Base-by-base conservation (phyloP, 192 early-diverging fungal genomes). In the Funneliformis mosseae region DNA sequence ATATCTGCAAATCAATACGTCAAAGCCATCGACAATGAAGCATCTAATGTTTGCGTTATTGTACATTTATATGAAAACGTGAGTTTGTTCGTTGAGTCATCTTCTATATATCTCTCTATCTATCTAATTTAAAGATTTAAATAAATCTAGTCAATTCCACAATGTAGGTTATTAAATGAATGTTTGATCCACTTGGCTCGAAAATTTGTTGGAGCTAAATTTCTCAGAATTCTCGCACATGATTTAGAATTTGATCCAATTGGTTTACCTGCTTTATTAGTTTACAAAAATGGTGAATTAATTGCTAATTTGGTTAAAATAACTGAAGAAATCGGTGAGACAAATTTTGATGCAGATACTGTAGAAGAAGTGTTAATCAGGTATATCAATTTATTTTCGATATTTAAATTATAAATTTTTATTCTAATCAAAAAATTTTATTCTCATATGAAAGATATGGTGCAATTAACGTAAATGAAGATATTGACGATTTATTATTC, bases 171-270 rank as follows among this genome's bases (percentile, higher is more conserved):
- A 69, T 67, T 90, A n/a, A 87, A 90, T 69, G 81, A 82, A 12
- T 82, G 81, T 59, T 69, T 91, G n/a, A 76, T 80, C 27, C 77
- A 78, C 33, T 73, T 91, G 38, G 87, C 90, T 18, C 77, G 81
- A 48, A 87, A 85, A 69, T 91, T 88, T 74, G 83, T 85, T 7
- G 76, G 81, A 11, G 86, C 87, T 11, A 88, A 88, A 78, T 89
- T 91, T 71, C 81, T 91, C 28, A 80, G 88, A 27, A 83, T 89
- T 60, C 83, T 84, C 33, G 88, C 90, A 1, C 59, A 43, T 12
- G 88, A 89, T 39, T 74, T 91, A 21, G 88, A 91, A 16, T 91
- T 91, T 80, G 90, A 91, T 74, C 81, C 88, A 16, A 85, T 88
- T 8, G 90, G 85, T 25, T 88, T 86, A 43, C 88, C 90, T 27